These are phyloP conservation scores for Hymenoscyphus fraxineus DNA, from an alignment of 2,329 filamentous ascomycete species.

Conservation along the genomic window DNA sequence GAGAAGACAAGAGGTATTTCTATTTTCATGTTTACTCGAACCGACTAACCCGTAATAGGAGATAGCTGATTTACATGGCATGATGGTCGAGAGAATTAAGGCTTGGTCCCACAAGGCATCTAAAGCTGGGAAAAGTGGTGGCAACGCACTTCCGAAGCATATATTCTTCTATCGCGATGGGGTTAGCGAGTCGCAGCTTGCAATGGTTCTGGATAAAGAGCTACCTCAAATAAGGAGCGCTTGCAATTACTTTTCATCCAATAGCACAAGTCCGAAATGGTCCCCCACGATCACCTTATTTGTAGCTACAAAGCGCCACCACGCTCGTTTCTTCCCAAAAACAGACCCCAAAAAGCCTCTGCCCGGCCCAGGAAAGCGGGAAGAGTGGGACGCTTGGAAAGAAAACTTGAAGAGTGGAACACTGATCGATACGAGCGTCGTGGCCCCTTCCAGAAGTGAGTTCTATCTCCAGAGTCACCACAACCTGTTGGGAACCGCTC, in stretches of 20 bases:
- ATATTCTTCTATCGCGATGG: conserved; percentile 33
- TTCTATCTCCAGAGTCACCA: conserved; percentile 5
- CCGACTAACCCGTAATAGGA: conserved; percentile 10
- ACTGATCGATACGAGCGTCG: background rate
- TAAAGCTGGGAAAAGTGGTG: background rate
- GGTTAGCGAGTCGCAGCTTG: conserved; percentile 35
- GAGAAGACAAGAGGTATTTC: conserved; percentile 2
- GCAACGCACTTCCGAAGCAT: background rate
- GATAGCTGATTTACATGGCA: conserved; percentile 37
- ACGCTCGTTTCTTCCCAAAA: conserved; percentile 39
- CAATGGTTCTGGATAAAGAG: conserved; percentile 31
- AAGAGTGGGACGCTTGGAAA: no score
- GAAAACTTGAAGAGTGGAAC: background rate
- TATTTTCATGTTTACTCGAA: background rate
- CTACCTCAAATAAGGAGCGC: conserved; percentile 29
- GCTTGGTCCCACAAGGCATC: background rate
- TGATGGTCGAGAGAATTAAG: conserved; percentile 16
- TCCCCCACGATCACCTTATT: conserved; percentile 25
- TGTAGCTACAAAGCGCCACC: conserved; percentile 40
- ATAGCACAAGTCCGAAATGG: conserved; percentile 20
- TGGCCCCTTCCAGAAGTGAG: background rate
- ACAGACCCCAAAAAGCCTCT: background rate
- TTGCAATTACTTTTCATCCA: background rate
- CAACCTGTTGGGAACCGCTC: background rate
- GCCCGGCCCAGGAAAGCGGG: no score